Conservation (phyloP, 2,329 filamentous ascomycete genomes). For the Botryotinia globosa region DNA sequence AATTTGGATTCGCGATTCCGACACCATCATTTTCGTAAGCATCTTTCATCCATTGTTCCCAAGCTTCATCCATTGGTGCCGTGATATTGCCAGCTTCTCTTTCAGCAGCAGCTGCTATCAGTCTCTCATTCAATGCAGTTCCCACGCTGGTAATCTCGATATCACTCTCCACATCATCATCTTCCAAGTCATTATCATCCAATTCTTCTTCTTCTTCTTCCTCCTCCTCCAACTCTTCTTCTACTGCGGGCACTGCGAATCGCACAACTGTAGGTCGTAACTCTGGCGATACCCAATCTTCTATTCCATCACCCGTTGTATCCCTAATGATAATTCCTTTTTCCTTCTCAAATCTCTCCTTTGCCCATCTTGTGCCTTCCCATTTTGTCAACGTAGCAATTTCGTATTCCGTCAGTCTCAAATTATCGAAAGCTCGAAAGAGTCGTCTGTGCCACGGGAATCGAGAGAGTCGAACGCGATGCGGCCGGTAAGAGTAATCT, state of each 20-base stretch:
- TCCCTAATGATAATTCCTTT: conserved; percentile 68
- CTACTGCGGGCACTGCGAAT: conserved; percentile 27
- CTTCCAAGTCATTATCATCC: conserved; percentile 38
- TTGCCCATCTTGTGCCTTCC: conserved; percentile 81
- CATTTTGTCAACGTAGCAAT: conserved; percentile 72
- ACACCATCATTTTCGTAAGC: conserved; percentile 62
- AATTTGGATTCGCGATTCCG: conserved; percentile 43
- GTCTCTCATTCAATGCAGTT: conserved; percentile 60
- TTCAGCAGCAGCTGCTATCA: conserved; percentile 61
- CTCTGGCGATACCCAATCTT: conserved; percentile 56
- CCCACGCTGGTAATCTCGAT: conserved; percentile 58
- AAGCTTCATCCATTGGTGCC: conserved; percentile 64
- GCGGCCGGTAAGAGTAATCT: conserved; percentile 70
- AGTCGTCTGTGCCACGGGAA: conserved; percentile 75
- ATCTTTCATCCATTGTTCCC: conserved; percentile 73
- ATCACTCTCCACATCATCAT: conserved; percentile 51
- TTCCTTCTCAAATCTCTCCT: conserved; percentile 75
- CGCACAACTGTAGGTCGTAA: conserved; percentile 26
- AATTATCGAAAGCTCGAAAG: conserved; percentile 70
- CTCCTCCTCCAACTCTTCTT: conserved; percentile 41
- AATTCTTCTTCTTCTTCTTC: conserved; percentile 37
- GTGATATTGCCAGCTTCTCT: conserved; percentile 59
- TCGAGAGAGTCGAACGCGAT: conserved; percentile 73
- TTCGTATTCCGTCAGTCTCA: conserved; percentile 66
- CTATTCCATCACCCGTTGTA: conserved; percentile 67